Base-by-base conservation (phyloP, 805 yeast genomes). In the Yamadazyma endophytica region DNA sequence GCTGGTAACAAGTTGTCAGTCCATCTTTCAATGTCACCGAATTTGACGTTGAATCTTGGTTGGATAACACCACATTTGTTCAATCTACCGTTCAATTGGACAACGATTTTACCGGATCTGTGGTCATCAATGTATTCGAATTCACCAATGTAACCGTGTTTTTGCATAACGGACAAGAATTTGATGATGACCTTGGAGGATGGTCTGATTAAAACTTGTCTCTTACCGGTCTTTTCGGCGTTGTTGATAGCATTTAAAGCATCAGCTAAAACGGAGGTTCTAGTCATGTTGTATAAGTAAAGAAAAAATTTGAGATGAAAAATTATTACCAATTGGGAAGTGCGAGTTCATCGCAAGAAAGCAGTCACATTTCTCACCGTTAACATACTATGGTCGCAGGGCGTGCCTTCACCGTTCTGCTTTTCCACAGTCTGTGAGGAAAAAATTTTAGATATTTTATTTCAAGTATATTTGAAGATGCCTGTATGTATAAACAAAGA, bases 31-130 rank as follows among this genome's bases (percentile, higher is more conserved):
- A 89, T 82, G 70, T 89, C 97, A 65, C 72, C 82, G 51, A 90
- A 81, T 75, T 87, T 86, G 63, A 89, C 89, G 81, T 89, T 89
- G 80, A 87, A 89, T 79, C 97, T 87, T 72, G 97, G 97, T 47
- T 95, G 86, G 68, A 89, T 89, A 44, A 90, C 97, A 77, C 97
- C 97, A 66, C 92, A 88, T 78, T 89, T 90, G 95, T 88, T 88
- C 62, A 88, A 79, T 78, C 97, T 85, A 72, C 97, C 97, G 82
- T 86, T 88, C 61, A 88, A 80, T 74, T 86, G 95, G 48, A 88
- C 87, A 52, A 89, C 96, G 50, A 88, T 85, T 83, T 88, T 88
- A 61, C 96, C 97, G 39, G 96, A 85, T 79, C 97, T 86, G 89
- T 88, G 97, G 79, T 88, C 96, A 64, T 88, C 97, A 58, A 88